phyloP scores from a whole-genome alignment of 2,329 filamentous ascomycete genomes.

The Talaromyces rugulosus region DNA sequence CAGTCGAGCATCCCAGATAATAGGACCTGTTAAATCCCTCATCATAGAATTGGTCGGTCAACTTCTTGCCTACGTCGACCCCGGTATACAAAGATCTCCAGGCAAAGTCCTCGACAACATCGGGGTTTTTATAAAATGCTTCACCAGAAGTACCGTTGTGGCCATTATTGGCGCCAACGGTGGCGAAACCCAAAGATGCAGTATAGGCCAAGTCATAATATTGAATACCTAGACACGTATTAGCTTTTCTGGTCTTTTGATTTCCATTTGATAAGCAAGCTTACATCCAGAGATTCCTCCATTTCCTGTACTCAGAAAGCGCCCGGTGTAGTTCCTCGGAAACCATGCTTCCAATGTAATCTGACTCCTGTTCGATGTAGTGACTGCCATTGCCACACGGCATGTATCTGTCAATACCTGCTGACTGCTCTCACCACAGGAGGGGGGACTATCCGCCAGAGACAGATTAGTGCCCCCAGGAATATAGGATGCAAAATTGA shows the following conservation, averaged over 20 bases:
- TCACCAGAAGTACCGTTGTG: constrained; percentile 39
- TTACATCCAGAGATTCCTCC: constrained; percentile 28
- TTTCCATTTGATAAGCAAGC: background rate
- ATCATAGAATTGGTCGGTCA: constrained; percentile 37
- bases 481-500: constrained; percentile 4
- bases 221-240: constrained; percentile 26
- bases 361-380: constrained; percentile 41
- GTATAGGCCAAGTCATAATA: constrained; percentile 37
- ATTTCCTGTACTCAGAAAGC: constrained; percentile 48
- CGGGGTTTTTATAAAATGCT: constrained; percentile 38
- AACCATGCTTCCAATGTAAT: constrained; percentile 48
- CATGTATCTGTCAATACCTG: constrained; percentile 20
- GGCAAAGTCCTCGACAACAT: constrained; percentile 41
- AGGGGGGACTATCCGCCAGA: background rate
- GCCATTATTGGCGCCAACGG: constrained; percentile 42
- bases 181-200: constrained; percentile 33
- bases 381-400: constrained; percentile 39
- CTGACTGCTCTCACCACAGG: background rate
- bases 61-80: constrained; percentile 18
- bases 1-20: constrained; percentile 41
- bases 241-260: background rate
- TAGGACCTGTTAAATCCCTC: constrained; percentile 5
- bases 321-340: constrained; percentile 42
- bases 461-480: constrained; percentile 5
- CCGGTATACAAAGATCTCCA: constrained; percentile 17